Evolutionary conservation across 1,139 yeast species (phyloP).

Genomic region (Blastobotrys arbuscula): DNA sequence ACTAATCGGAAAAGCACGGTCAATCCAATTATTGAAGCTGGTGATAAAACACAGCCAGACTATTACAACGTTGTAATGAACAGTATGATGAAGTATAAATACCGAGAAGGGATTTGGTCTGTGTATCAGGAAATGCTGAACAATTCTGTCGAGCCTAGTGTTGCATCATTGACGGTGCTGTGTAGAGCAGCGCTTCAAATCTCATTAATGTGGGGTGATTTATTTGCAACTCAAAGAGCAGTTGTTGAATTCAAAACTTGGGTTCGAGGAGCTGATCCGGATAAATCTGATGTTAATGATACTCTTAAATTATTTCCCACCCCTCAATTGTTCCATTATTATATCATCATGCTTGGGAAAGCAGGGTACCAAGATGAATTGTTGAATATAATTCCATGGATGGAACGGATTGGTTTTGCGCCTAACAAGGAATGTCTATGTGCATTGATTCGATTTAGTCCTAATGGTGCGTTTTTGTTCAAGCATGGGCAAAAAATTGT

Average conservation of each 20-base stretch:
- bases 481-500: slow-evolving; percentile 25
- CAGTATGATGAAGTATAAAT: neutral
- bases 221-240: slow-evolving; percentile 57
- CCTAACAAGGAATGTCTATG: slow-evolving; percentile 38
- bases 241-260: slow-evolving; percentile 49
- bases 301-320: slow-evolving; percentile 41
- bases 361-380: slow-evolving; percentile 48
- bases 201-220: slow-evolving; percentile 41
- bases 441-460: slow-evolving; percentile 30
- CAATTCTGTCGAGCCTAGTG: slow-evolving; percentile 25
- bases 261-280: slow-evolving; percentile 29
- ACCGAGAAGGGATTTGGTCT: slow-evolving; percentile 23
- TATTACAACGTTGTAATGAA: slow-evolving; percentile 14
- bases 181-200: slow-evolving; percentile 28
- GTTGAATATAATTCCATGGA: slow-evolving; percentile 48
- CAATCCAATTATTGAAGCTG: neutral
- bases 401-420: slow-evolving; percentile 48
- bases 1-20: neutral
- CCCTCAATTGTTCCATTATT: slow-evolving; percentile 45
- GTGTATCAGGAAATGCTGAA: slow-evolving; percentile 23
- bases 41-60: neutral
- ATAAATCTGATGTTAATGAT: slow-evolving; percentile 31
- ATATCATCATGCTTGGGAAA: slow-evolving; percentile 46
- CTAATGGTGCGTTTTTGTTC: slow-evolving; percentile 28
- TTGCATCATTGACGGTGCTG: slow-evolving; percentile 20